Conservation (phyloP, 345 rosid species). For the Mercurialis annua region DNA sequence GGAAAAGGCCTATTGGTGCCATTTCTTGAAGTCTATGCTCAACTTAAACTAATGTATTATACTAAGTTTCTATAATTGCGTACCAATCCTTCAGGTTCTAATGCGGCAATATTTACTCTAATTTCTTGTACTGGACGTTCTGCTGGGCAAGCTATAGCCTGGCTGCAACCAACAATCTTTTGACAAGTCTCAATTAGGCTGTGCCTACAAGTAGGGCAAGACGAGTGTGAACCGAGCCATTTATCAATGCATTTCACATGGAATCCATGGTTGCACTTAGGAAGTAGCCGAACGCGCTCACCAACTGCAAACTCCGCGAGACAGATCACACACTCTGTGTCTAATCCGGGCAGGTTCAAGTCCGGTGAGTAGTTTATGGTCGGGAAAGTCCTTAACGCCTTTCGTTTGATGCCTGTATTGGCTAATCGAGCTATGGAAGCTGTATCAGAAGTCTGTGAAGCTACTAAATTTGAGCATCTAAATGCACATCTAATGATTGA, state of each 20-base stretch:
- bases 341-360: slow-evolving; percentile 38
- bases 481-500: slow-evolving; percentile 43
- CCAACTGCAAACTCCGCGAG: slow-evolving; percentile 41
- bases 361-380: slow-evolving; percentile 39
- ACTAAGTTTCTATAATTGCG: slow-evolving; percentile 35
- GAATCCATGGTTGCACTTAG: slow-evolving; percentile 67
- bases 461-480: slow-evolving; percentile 33
- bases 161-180: slow-evolving; percentile 57
- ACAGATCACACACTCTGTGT: slow-evolving; percentile 55
- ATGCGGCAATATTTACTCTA: slow-evolving; percentile 39
- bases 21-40: slow-evolving; percentile 5
- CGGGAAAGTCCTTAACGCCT: slow-evolving; percentile 45
- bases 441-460: slow-evolving; percentile 25
- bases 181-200: slow-evolving; percentile 72
- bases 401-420: slow-evolving; percentile 40
- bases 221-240: slow-evolving; percentile 62
- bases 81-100: slow-evolving; percentile 55
- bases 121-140: slow-evolving; percentile 32
- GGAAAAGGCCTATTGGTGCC: neutral
- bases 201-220: slow-evolving; percentile 68
- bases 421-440: slow-evolving; percentile 23
- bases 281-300: slow-evolving; percentile 45
- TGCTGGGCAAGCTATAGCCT: too few relatives aligned
- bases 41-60: slow-evolving; percentile 23
- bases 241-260: slow-evolving; percentile 59